Percentiles rank a stretch among this genome's conserved stretches.
Conservation (phyloP, 2,329 filamentous ascomycete genomes). For the Curvularia spicifera region DNA sequence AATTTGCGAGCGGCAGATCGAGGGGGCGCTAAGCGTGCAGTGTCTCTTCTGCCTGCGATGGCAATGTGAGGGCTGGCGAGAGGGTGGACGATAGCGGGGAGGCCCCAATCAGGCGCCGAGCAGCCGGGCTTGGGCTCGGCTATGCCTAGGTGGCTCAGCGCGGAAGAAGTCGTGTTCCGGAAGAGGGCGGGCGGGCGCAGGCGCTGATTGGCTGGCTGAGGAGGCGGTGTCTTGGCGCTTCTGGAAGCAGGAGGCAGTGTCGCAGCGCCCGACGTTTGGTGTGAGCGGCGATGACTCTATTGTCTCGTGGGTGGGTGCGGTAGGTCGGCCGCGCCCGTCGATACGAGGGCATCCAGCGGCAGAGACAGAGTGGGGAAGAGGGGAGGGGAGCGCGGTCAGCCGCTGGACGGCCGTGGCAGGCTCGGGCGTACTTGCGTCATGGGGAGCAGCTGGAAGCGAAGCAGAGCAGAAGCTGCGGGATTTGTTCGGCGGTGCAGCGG, state of each 20-base stretch:
- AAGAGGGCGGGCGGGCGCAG: conserved; percentile 16
- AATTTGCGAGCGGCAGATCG: background rate
- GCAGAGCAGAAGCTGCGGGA: conserved; percentile 15
- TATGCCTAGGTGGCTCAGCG: conserved; percentile 35
- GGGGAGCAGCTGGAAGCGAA: background rate
- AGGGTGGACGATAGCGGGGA: conserved; percentile 7
- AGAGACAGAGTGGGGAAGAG: no score
- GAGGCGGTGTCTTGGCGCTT: conserved; percentile 20
- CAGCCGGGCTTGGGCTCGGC: conserved; percentile 8
- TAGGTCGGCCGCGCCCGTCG: background rate
- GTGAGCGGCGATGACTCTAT: background rate
- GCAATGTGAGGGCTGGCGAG: conserved; percentile 20
- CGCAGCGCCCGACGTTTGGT: conserved; percentile 1
- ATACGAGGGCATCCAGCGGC: background rate
- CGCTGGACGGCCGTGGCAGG: no score
- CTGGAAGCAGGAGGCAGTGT: conserved; percentile 26
- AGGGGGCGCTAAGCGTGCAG: conserved; percentile 13
- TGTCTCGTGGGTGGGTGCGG: no score
- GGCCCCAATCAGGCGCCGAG: background rate
- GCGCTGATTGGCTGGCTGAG: conserved; percentile 21
- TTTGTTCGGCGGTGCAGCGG: conserved; percentile 13
- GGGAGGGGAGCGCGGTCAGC: no score
- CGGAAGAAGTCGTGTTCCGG: conserved; percentile 27
- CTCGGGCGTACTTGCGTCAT: conserved; percentile 28
- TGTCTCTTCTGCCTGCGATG: conserved; percentile 29